Evolutionary conservation across 176 grass and related monocot species (phyloP), one percentile per base, ranked within the genome.

Genomic region (Rhipidocladum racemiflorum): DNA sequence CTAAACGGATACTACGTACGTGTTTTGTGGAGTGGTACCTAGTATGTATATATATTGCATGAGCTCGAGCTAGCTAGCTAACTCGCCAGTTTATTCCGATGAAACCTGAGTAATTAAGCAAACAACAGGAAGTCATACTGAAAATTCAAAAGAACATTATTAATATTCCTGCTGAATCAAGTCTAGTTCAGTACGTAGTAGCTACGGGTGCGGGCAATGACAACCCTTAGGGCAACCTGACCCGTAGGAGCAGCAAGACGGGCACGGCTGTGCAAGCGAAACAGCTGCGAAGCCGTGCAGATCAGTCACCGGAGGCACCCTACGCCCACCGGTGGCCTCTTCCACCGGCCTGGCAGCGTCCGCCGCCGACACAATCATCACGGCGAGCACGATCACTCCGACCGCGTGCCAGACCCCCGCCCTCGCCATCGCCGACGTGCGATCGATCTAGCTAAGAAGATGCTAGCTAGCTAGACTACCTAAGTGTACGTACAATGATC

Each of bases 171-270:
- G 49, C 5, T 20, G 49, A 51, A 51, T 51, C 6, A 7, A 51
- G 49, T 20, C 20, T 17, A 51, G 17, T 20, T 18, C 6, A 20
- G 49, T 50, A 17, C 16, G 15, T 50, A 16, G 46, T 5, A 48
- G 46, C 46, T 50, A 50, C 16, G 16, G 48, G 4, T 5, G 0
- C 1, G 20, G 20, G 20, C 20, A n/a, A 10, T 1, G 2, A 21
- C 21, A 21, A 56, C 2, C 8, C 53, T 2, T 0, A 56, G 0
- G 21, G 53, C 53, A 56, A 21, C 2, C 0, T 0, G 0, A 0
- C 1, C 0, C 0, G 53, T 0, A 3, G 18, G 53, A 10, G 53
- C 53, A 56, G 53, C 53, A 56, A 23, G 53, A 57, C n/a, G n/a
- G 0, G 54, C 54, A 24, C 9, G 54, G 0, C 1, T 24, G 2